These are phyloP conservation scores for Leucocoprinus sp. DNA, from an alignment of 768 basidiomycete species.

Conservation along the genomic window DNA sequence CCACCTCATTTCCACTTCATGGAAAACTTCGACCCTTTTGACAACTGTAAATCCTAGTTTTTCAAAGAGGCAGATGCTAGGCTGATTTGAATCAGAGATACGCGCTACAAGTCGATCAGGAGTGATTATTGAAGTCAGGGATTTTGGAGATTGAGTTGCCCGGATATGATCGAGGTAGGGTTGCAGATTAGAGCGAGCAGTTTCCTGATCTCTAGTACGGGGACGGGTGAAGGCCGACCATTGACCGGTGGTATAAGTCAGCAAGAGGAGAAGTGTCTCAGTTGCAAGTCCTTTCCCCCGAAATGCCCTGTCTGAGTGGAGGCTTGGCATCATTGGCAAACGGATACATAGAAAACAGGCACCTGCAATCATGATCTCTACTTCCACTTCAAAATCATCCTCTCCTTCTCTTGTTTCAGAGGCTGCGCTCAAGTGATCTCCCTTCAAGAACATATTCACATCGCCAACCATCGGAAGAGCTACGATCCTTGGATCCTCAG, in stretches of 20 bases:
- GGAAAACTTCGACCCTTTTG: conserved; percentile 65
- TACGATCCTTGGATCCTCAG: conserved; percentile 26
- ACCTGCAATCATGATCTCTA: conserved; percentile 93
- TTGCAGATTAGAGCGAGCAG: conserved; percentile 2
- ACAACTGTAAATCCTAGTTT: conserved; percentile 68
- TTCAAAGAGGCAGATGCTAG: conserved; percentile 67
- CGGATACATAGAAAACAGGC: conserved; percentile 10
- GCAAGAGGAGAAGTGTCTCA: conserved; percentile 55
- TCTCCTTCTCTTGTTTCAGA: conserved; percentile 21
- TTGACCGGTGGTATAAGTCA: conserved; percentile 57
- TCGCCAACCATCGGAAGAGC: conserved; percentile 76
- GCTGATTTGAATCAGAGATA: conserved; percentile 58
- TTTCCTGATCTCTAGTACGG: neutral
- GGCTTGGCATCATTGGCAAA: neutral
- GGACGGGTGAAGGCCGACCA: conserved; percentile 20
- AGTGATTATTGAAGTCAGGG: conserved; percentile 26
- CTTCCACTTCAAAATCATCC: conserved; percentile 62
- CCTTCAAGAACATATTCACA: conserved; percentile 83
- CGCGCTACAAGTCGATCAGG: conserved; percentile 52
- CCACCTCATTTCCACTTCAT: conserved; percentile 77
- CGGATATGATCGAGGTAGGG: conserved; percentile 4
- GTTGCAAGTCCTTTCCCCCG: conserved; percentile 61
- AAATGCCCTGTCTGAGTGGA: conserved; percentile 46
- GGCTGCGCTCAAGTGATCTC: conserved; percentile 15
- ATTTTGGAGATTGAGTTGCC: conserved; percentile 8